phyloP scores from a whole-genome alignment of 306 rosid genomes.

The Cicer judaicum region DNA sequence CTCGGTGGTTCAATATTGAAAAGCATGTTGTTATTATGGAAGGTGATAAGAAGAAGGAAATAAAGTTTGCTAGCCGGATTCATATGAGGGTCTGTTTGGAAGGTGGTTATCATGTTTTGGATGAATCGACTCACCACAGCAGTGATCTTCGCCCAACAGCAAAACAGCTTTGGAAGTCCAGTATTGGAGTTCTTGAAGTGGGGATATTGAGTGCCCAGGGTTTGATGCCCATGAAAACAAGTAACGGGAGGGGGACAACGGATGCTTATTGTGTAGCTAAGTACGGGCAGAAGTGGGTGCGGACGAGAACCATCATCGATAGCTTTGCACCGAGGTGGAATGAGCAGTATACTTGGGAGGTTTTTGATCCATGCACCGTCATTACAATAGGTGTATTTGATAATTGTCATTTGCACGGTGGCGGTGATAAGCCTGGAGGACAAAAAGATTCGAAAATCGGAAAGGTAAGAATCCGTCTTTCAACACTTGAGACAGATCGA shows the following conservation, averaged over 20 bases:
- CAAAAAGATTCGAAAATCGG: conserved; percentile 80
- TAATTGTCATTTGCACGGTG: conserved; percentile 89
- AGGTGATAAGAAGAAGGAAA: conserved; percentile 94
- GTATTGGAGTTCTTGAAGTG: conserved; percentile 88
- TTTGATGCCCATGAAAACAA: conserved; percentile 91
- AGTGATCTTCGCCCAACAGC: conserved; percentile 98
- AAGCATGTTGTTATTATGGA: conserved; percentile 66
- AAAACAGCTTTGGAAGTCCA: conserved; percentile 80
- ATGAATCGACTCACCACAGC: conserved; percentile 95
- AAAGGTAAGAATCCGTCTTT: conserved; percentile 93
- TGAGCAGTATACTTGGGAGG: conserved; percentile 99
- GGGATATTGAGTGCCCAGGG: conserved; percentile 92
- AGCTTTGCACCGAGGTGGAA: conserved; percentile 92
- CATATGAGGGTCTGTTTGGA: conserved; percentile 91
- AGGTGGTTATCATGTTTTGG: conserved; percentile 95
- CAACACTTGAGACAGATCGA: conserved; percentile 92
- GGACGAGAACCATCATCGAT: conserved; percentile 96
- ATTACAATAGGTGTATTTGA: conserved; percentile 94
- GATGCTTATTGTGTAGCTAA: conserved; percentile 97
- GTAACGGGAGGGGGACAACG: conserved; percentile 83
- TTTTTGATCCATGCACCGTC: conserved; percentile 94
- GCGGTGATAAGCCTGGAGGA: conserved; percentile 80
- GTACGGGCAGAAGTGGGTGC: conserved; percentile 96
- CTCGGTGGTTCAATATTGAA: conserved; percentile 82
- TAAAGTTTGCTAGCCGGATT: conserved; percentile 87